phyloP scores from a whole-genome alignment of 164 flowering plant species.

The Cinnamomum chago region DNA sequence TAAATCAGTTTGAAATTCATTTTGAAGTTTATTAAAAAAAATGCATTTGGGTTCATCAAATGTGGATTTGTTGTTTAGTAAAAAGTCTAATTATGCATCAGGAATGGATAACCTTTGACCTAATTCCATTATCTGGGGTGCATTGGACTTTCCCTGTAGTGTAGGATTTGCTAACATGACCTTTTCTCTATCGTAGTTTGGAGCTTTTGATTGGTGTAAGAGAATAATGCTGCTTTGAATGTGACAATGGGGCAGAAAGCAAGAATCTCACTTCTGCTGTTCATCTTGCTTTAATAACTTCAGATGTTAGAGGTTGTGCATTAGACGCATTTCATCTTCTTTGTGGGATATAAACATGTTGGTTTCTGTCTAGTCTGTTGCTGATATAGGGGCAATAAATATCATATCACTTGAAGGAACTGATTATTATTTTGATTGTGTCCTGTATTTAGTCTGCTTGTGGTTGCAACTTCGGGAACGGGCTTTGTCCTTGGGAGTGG shows the following conservation, averaged over 20 bases:
- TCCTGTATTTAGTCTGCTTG: constrained; percentile 60
- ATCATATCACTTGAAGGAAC: neutral
- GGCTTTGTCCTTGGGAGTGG: constrained; percentile 53
- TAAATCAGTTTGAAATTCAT: too few species aligned
- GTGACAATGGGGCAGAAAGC: neutral
- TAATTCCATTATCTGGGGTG: neutral
- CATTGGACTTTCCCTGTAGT: neutral
- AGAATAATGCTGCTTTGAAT: too few species aligned
- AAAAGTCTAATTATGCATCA: too few species aligned
- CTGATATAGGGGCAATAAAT: neutral
- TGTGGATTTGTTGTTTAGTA: too few species aligned
- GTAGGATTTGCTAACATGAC: neutral
- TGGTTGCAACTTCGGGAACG: constrained; percentile 94
- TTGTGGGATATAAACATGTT: neutral
- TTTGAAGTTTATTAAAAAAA: too few species aligned
- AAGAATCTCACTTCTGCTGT: neutral
- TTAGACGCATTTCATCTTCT: neutral
- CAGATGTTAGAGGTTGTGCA: neutral
- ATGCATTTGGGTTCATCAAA: too few species aligned
- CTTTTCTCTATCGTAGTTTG: too few species aligned
- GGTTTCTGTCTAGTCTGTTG: neutral
- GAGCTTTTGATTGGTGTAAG: too few species aligned
- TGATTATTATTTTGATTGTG: neutral
- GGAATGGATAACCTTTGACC: too few species aligned
- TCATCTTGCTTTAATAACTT: neutral